These are phyloP conservation scores for Cubamyces sp. DNA, from an alignment of 768 basidiomycete genomes.

Conservation along the genomic window DNA sequence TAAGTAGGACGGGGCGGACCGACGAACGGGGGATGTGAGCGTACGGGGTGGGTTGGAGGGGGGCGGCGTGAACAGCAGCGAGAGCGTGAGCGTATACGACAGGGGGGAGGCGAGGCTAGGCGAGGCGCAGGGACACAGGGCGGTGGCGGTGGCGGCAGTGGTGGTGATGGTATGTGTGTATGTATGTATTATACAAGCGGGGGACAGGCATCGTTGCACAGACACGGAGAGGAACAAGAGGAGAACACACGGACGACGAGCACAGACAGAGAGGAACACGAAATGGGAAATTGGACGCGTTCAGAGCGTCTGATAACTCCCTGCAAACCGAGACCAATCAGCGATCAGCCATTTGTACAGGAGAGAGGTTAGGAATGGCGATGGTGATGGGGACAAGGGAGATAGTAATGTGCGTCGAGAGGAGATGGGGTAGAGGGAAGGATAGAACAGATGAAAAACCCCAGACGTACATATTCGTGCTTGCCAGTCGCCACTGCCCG, in stretches of 20 bases:
- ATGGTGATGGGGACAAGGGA: too few relatives aligned
- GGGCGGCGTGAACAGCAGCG: conserved; percentile 11
- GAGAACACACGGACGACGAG: background rate
- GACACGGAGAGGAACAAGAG: background rate
- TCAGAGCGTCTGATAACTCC: conserved; percentile 17
- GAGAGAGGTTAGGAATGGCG: too few relatives aligned
- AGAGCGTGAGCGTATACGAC: conserved; percentile 1
- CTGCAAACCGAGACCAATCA: background rate
- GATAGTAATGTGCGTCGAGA: too few relatives aligned
- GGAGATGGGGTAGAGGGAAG: too few relatives aligned
- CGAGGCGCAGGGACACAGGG: background rate
- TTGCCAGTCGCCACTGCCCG: conserved; percentile 73
- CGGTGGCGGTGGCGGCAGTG: too few relatives aligned
- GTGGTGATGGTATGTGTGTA: too few relatives aligned
- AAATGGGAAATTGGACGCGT: background rate
- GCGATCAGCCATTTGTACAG: too few relatives aligned
- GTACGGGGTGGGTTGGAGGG: background rate
- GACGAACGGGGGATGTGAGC: background rate
- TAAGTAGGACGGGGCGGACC: background rate
- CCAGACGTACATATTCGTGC: conserved; percentile 72
- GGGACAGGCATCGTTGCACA: too few relatives aligned
- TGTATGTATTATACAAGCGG: too few relatives aligned
- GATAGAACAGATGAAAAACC: too few relatives aligned
- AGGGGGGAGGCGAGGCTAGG: conserved; percentile 1
- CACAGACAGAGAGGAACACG: background rate